Evolutionary conservation across 805 yeast species (phyloP), one percentile per base, ranked within the genome.

Genomic region (Ogataea corticis): DNA sequence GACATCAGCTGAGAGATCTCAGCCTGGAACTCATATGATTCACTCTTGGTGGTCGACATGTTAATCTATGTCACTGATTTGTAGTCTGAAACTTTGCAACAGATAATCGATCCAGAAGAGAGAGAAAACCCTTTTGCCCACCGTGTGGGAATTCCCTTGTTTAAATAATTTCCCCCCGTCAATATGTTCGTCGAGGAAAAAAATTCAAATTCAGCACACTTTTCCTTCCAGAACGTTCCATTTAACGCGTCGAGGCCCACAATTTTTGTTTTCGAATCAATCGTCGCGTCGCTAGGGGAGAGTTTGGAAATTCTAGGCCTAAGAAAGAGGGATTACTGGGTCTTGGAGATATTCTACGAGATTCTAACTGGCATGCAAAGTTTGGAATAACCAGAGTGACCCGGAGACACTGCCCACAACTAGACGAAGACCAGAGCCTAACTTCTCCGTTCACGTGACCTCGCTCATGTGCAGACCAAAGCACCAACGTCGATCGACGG

Each of bases 1-100:
- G 97, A 89, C 98, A 94, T 86, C 83, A 94, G 82, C 96, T 94
- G 99, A 85, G 98, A 89, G 75, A 94, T 94, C 90, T 94, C 99
- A 82, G 99, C 99, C 75, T 95, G 97, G 76, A 94, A 94, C 80
- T 92, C 98, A 70, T 81, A 88, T 49, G 95, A 85, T 79, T 87
- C 95, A 67, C 82, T 50, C 50, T 74, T 76, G 19, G 61, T 44
- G 5, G 40, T 21, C 45, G 62, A 58, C 66, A 62, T 62, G 33
- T 46, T 59, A 5, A 41, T 40, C 21, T 38, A 29, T 30, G 15
- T 41, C 45, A 40, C 42, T 41, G 32, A 11, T 35, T 28, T 19
- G n/a, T 38, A 38, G 33, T 30, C 41, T 38, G 32, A 27, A 38
- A 30, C 25, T 18, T 10, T 36, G 31, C 23, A 25, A 27, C 31